Conservation (phyloP, 73 alveolate genomes). For the Effrenium voratum region DNA sequence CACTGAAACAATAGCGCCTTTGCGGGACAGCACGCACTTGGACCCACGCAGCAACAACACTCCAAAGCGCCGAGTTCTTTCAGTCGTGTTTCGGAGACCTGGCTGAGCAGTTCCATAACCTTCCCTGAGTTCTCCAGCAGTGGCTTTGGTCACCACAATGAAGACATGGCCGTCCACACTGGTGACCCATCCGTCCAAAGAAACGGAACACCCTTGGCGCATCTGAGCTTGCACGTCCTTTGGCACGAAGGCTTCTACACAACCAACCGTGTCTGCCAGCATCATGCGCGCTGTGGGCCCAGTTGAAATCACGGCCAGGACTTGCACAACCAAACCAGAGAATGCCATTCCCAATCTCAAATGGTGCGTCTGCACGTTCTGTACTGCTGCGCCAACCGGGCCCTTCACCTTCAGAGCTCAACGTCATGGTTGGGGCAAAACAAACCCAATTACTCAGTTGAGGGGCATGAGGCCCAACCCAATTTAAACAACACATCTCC, state of each 20-base stretch:
- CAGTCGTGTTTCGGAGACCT: conserved; percentile 9
- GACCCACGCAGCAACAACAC: conserved; percentile 20
- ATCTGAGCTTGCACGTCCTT: conserved; percentile 4
- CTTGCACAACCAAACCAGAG: conserved; percentile 30
- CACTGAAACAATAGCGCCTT: neutral
- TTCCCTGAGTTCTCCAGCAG: conserved; percentile 4
- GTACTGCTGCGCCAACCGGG: conserved; percentile 33
- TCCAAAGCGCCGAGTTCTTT: conserved; percentile 16
- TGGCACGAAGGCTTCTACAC: conserved; percentile 52
- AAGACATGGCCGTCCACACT: neutral
- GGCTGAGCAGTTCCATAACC: conserved; percentile 17
- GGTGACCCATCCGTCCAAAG: conserved; percentile 40
- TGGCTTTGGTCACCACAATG: neutral
- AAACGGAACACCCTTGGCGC: neutral
- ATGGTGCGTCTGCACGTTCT: conserved; percentile 12
- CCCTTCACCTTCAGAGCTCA: too few species aligned
- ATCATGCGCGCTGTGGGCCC: conserved; percentile 8
- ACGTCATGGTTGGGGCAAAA: too few species aligned
- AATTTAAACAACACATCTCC: too few species aligned
- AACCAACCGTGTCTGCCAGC: conserved; percentile 59
- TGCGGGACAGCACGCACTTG: conserved; percentile 43
- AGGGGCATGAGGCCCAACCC: too few species aligned
- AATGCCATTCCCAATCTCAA: conserved; percentile 22
- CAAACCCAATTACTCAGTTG: too few species aligned
- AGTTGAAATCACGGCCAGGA: neutral